These are phyloP conservation scores for Dillenia suffruticosa DNA, from an alignment of 164 flowering plant species.

Conservation along the genomic window DNA sequence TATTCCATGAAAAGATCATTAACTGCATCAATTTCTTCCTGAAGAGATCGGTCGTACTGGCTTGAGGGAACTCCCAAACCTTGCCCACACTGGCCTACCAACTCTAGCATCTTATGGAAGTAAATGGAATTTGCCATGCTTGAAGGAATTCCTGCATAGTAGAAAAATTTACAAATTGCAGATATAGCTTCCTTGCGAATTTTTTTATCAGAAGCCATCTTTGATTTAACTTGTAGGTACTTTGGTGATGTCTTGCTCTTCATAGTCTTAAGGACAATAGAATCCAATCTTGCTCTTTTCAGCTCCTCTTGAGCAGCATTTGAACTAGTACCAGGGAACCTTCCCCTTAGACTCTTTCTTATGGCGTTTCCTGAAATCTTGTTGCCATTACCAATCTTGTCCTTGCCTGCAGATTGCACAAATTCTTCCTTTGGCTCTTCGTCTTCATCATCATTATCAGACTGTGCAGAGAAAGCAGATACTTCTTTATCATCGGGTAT, in stretches of 20 bases:
- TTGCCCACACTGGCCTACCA: constrained; percentile 67
- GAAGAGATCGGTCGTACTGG: constrained; percentile 51
- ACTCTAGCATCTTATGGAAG: constrained; percentile 73
- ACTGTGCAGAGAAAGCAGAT: constrained; percentile 33
- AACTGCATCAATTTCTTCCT: constrained; percentile 53
- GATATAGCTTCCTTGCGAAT: constrained; percentile 47
- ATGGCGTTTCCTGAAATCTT: constrained; percentile 30
- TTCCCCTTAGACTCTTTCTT: constrained; percentile 27
- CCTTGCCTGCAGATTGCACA: constrained; percentile 23
- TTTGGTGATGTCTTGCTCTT: constrained; percentile 22
- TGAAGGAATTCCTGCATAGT: constrained; percentile 64
- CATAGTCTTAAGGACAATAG: constrained; percentile 26
- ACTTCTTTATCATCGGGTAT: constrained; percentile 44
- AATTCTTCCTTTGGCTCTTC: constrained; percentile 38
- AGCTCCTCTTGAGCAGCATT: constrained; percentile 24
- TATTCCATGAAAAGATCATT: constrained; percentile 49
- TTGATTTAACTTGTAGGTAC: constrained; percentile 27
- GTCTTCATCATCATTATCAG: constrained; percentile 50
- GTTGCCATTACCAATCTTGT: constrained; percentile 29
- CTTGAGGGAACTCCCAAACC: constrained; percentile 49
- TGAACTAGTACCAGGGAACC: constrained; percentile 26
- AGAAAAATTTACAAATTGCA: constrained; percentile 67
- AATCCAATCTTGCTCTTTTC: constrained; percentile 41
- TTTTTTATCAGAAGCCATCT: constrained; percentile 26
- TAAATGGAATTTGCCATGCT: constrained; percentile 56